Evolutionary conservation across 2,329 filamentous ascomycete genomes (phyloP), one percentile per base, ranked within the genome.

Genomic region (Alternaria gaisen): DNA sequence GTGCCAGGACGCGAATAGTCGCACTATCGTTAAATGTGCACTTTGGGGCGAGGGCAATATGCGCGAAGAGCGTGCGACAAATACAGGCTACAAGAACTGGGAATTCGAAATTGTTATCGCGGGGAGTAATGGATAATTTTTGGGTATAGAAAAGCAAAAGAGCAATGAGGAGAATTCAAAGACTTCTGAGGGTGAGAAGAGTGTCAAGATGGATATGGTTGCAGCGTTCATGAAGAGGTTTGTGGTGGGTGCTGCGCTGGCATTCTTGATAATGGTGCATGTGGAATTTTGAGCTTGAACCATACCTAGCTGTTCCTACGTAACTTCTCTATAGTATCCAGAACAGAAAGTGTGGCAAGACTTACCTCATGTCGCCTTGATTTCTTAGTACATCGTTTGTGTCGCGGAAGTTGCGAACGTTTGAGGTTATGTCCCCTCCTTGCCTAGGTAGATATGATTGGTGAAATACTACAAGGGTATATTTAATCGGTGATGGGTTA

Each of bases 1-100:
- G 11, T 61, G 58, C 11, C 43, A 22, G 18, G 22, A 53, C 41
- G 30, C 58, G 18, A 22, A 26, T 5, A 60, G 53, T 9, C 53
- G 58, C 3, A 58, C 53, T 6, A 10, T 58, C 3, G 50, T 61
- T 11, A 61, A 61, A 32, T 61, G 58, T 30, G 58, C 58, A 12
- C 47, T 61, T 3, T 61, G 58, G 58, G 58, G 47, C 7, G 48
- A 58, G 2, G 20, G 16, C 14, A 16, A 36, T 1, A 40, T 59
- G 22, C 36, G 8, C 8, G n/a, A 36, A 0, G 6, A 32, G 11
- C 10, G 34, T 6, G 54, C 36, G 4, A 53, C 22, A 8, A 61
- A 61, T 2, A 43, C 26, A 5, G 58, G 58, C 14, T 61, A 53
- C n/a, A 32, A 14, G 9, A 42, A 58, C 16, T 58, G 58, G 54